Conservation (phyloP, 2,329 filamentous ascomycete genomes). For the Talaromyces amestolkiae region DNA sequence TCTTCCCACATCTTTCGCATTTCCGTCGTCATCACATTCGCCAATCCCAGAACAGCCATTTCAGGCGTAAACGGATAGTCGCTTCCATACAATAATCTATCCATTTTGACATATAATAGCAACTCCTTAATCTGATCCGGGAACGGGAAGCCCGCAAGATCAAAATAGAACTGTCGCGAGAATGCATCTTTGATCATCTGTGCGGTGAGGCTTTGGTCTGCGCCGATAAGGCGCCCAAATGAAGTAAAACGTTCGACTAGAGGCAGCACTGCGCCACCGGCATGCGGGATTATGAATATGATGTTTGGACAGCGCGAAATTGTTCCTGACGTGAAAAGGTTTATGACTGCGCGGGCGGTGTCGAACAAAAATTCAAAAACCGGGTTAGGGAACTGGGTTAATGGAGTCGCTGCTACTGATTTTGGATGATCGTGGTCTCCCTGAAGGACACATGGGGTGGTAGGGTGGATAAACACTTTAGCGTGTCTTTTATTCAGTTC, state of each 20-base stretch:
- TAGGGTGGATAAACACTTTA: conserved; percentile 56
- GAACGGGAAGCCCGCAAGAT: conserved; percentile 53
- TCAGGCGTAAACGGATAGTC: conserved; percentile 53
- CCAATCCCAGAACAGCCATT: conserved; percentile 30
- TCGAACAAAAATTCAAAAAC: conserved; percentile 32
- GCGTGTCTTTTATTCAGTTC: conserved; percentile 49
- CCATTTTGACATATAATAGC: conserved; percentile 42
- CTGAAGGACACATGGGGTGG: conserved; percentile 23
- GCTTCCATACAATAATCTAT: conserved; percentile 53
- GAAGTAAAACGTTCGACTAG: conserved; percentile 25
- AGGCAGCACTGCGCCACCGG: conserved; percentile 34
- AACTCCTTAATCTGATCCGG: conserved; percentile 51
- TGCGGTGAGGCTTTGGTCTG: conserved; percentile 17
- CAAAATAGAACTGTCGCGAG: conserved; percentile 50
- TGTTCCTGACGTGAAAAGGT: conserved; percentile 26
- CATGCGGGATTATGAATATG: conserved; percentile 26
- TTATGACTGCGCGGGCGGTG: conserved; percentile 27
- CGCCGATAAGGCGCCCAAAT: conserved; percentile 20
- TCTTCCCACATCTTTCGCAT: conserved; percentile 8
- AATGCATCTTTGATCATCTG: conserved; percentile 16
- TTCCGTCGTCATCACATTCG: conserved; percentile 43
- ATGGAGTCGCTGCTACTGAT: conserved; percentile 23
- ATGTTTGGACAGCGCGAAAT: conserved; percentile 25
- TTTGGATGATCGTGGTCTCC: not conserved
- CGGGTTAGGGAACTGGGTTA: conserved; percentile 22